Conservation (phyloP, 2,329 filamentous ascomycete species). For the Fusarium mangiferae region DNA sequence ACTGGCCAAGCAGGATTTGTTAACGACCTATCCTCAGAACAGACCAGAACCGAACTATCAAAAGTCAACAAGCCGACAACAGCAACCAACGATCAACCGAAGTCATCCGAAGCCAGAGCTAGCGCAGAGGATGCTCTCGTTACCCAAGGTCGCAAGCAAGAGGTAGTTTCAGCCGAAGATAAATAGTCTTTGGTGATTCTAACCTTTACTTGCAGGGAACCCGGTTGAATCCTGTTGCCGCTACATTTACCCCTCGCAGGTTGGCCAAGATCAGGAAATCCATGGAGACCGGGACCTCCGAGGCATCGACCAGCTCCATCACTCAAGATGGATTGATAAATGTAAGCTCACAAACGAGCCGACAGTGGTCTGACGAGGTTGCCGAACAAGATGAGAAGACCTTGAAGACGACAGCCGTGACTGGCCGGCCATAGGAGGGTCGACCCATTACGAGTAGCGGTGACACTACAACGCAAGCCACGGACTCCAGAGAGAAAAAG, state of each 20-base stretch:
- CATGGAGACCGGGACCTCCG: conserved; percentile 20
- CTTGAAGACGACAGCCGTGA: neutral
- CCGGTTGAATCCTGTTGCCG: conserved; percentile 65
- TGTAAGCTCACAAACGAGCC: conserved; percentile 29
- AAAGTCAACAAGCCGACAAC: conserved; percentile 47
- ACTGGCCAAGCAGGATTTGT: conserved; percentile 43
- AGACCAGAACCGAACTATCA: conserved; percentile 48
- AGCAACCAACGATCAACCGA: conserved; percentile 37
- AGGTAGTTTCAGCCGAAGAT: conserved; percentile 58
- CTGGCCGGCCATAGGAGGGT: conserved; percentile 18
- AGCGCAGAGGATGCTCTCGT: conserved; percentile 44
- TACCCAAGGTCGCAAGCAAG: conserved; percentile 54
- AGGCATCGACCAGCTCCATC: conserved; percentile 20
- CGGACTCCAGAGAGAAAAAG: conserved; percentile 22
- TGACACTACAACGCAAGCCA: neutral
- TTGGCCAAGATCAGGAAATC: conserved; percentile 30
- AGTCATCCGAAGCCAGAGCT: conserved; percentile 33
- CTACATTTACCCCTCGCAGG: conserved; percentile 63
- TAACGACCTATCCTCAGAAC: conserved; percentile 52
- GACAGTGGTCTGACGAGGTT: conserved; percentile 47
- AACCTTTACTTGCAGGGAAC: conserved; percentile 59
- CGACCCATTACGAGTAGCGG: neutral
- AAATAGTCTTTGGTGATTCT: conserved; percentile 51
- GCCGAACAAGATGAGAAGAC: conserved; percentile 38
- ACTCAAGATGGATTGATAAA: conserved; percentile 1